These are phyloP conservation scores for Daldinia childiae DNA, from an alignment of 495 filamentous ascomycete genomes.

Conservation along the genomic window DNA sequence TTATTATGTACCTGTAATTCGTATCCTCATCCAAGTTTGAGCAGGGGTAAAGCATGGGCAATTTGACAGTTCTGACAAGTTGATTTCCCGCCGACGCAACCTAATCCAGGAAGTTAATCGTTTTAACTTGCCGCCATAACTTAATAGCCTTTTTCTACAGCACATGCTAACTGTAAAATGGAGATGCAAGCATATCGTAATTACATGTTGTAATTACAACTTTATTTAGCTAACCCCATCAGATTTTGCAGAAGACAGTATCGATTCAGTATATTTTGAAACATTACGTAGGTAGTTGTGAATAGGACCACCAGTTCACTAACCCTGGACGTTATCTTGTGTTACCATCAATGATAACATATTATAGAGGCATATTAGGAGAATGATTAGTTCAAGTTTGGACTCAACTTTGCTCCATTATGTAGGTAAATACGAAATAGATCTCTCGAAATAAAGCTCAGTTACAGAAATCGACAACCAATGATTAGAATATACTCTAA, in stretches of 20 bases:
- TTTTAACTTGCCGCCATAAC: constrained; percentile 18
- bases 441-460: too few relatives aligned
- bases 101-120: neutral
- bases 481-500: too few relatives aligned
- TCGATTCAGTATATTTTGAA: neutral
- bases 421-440: neutral
- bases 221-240: neutral
- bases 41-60: constrained; percentile 15
- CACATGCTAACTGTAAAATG: neutral
- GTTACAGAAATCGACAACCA: too few relatives aligned
- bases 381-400: neutral
- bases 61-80: constrained; percentile 1
- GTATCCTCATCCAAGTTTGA: constrained; percentile 20
- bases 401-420: neutral
- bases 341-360: neutral
- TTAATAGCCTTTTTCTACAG: constrained; percentile 2
- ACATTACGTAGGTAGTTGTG: neutral
- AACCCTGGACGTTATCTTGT: neutral
- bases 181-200: neutral
- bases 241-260: neutral
- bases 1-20: too few relatives aligned
- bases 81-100: constrained; percentile 7
- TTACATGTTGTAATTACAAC: neutral
- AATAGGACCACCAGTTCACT: neutral
- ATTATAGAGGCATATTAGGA: neutral